phyloP scores from a whole-genome alignment of 345 rosid species.

The Schrenkiella parvula region DNA sequence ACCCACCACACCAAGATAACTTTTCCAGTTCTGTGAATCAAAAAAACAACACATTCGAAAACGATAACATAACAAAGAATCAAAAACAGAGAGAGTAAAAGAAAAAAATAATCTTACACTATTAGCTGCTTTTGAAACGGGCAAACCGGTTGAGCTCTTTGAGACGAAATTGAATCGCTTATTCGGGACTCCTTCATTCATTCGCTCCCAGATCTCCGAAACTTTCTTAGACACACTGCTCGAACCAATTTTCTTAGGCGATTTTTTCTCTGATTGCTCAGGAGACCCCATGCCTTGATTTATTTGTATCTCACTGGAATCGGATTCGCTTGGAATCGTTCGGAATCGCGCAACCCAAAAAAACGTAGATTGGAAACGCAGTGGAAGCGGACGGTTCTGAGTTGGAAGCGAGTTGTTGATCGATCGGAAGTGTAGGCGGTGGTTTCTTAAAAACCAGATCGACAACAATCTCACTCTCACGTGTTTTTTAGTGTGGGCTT shows the following conservation, averaged over 20 bases:
- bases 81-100: neutral
- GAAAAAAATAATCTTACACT: too few relatives aligned
- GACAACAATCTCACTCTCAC: too few relatives aligned
- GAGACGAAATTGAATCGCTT: conserved; percentile 19
- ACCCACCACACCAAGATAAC: conserved; percentile 15
- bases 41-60: neutral
- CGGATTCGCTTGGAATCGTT: too few relatives aligned
- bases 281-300: conserved; percentile 22
- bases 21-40: conserved; percentile 13
- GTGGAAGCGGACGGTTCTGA: too few relatives aligned
- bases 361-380: too few relatives aligned
- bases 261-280: conserved; percentile 4
- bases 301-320: too few relatives aligned
- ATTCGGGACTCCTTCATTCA: conserved; percentile 30
- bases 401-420: too few relatives aligned
- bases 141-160: conserved; percentile 8
- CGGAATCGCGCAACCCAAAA: too few relatives aligned
- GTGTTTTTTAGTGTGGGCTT: too few relatives aligned
- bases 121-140: conserved; percentile 21
- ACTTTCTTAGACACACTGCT: conserved; percentile 39
- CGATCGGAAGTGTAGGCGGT: too few relatives aligned
- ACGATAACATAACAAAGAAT: neutral
- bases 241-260: conserved; percentile 12
- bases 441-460: too few relatives aligned
- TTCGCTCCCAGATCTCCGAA: conserved; percentile 19